Conservation (phyloP, 2,329 filamentous ascomycete species). For the Lasiodiplodia hormozganensis region DNA sequence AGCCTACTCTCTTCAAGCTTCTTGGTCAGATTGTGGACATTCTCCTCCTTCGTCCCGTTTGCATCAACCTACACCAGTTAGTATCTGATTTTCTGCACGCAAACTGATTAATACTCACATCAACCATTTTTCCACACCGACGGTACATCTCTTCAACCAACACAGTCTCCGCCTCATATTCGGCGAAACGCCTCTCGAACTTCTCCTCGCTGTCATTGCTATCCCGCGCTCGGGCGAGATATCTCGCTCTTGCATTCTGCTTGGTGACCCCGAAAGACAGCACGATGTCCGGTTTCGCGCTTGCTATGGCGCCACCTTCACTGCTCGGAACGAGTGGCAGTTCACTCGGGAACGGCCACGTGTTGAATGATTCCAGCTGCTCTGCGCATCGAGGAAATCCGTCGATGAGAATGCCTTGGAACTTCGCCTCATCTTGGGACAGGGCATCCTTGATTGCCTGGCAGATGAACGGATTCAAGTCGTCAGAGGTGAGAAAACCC, state of each 20-base stretch:
- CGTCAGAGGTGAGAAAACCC: constrained; percentile 27
- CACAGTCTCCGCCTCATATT: constrained; percentile 4
- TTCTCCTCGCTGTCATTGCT: constrained; percentile 15
- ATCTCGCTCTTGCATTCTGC: neutral
- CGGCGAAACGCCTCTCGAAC: constrained; percentile 14
- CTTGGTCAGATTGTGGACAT: neutral
- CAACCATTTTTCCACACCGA: neutral
- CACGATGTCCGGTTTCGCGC: constrained; percentile 16
- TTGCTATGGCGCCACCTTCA: neutral
- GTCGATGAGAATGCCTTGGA: constrained; percentile 30
- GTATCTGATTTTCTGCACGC: neutral
- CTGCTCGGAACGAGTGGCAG: neutral
- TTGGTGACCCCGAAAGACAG: neutral
- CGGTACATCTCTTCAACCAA: constrained; percentile 2
- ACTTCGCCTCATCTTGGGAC: neutral
- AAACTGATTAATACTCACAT: neutral
- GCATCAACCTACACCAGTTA: constrained; percentile 1
- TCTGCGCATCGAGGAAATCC: constrained; percentile 33
- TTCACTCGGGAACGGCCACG: neutral
- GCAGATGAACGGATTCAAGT: constrained; percentile 29
- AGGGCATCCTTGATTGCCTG: constrained; percentile 24
- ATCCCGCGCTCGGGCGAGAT: neutral
- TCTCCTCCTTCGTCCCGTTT: constrained; percentile 19
- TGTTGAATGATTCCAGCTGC: constrained; percentile 2
- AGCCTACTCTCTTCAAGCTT: neutral